Conservation (phyloP, 2,329 filamentous ascomycete genomes). For the Diaporthe citri region DNA sequence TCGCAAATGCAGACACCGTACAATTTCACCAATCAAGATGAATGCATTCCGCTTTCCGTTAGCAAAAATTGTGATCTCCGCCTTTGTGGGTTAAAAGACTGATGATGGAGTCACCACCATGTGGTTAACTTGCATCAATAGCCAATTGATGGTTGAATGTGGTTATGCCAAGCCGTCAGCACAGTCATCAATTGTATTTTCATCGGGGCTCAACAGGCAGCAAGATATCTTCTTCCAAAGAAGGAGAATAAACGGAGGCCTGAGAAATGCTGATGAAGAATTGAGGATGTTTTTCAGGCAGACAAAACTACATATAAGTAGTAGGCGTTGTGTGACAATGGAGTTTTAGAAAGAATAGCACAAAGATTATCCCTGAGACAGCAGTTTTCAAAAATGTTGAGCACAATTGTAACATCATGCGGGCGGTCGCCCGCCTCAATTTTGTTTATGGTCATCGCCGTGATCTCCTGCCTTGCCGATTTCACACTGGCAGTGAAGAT, state of each 20-base stretch:
- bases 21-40: neutral
- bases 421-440: neutral
- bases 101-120: neutral
- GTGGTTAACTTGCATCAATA: neutral
- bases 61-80: neutral
- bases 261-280: neutral
- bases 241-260: neutral
- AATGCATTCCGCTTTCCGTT: neutral
- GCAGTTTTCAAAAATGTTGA: neutral
- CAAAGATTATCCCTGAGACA: neutral
- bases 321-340: too few species aligned
- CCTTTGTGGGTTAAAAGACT: neutral
- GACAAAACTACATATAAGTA: neutral
- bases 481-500: neutral
- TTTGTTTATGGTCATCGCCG: neutral
- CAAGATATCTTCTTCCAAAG: neutral
- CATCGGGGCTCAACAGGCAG: neutral
- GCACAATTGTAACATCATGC: neutral
- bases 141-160: neutral
- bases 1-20: neutral
- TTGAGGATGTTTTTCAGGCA: neutral
- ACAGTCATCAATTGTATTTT: constrained; percentile 7
- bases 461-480: neutral
- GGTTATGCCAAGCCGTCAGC: constrained; percentile 4
- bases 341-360: neutral